Percentiles rank a stretch among this genome's conserved stretches.
phyloP scores from a whole-genome alignment of 2,329 filamentous ascomycete species.

The Sporothrix globosa region DNA sequence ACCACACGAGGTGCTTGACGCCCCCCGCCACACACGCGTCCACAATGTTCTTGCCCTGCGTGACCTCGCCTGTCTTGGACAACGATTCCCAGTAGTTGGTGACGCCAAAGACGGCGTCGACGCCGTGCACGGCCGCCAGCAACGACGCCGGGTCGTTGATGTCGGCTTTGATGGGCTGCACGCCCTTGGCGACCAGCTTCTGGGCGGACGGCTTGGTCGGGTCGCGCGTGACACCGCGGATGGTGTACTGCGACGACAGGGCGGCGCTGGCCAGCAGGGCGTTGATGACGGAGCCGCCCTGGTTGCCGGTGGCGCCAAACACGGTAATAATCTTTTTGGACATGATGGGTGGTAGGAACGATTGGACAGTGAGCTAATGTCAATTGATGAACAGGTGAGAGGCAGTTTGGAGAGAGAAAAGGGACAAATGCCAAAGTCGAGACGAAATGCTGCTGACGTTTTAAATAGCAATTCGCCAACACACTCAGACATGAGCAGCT shows the following conservation, averaged over 20 bases:
- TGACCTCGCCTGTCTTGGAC: slow-evolving; percentile 47
- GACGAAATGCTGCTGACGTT: no score
- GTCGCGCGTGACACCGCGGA: slow-evolving; percentile 57
- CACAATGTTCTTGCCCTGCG: slow-evolving; percentile 54
- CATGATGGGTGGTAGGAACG: not conserved
- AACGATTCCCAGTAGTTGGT: slow-evolving; percentile 48
- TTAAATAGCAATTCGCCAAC: no score
- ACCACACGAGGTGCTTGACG: slow-evolving; percentile 41
- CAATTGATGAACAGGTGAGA: not conserved
- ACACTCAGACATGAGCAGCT: no score
- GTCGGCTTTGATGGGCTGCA: slow-evolving; percentile 57
- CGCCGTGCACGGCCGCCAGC: slow-evolving; percentile 49
- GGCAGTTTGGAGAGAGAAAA: no score
- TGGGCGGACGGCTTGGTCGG: slow-evolving; percentile 45
- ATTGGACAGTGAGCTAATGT: not conserved
- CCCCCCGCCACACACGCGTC: slow-evolving; percentile 49
- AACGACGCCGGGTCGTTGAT: slow-evolving; percentile 52
- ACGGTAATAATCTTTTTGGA: slow-evolving; percentile 36
- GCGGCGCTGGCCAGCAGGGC: slow-evolving; percentile 36
- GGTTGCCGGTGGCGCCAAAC: slow-evolving; percentile 40
- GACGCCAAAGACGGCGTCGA: slow-evolving; percentile 55
- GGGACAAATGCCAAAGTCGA: no score
- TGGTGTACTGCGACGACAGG: slow-evolving; percentile 35
- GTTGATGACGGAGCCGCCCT: slow-evolving; percentile 39
- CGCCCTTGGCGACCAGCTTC: slow-evolving; percentile 48